phyloP scores from a whole-genome alignment of 2,329 filamentous ascomycete genomes.

The Colletotrichum godetiae region DNA sequence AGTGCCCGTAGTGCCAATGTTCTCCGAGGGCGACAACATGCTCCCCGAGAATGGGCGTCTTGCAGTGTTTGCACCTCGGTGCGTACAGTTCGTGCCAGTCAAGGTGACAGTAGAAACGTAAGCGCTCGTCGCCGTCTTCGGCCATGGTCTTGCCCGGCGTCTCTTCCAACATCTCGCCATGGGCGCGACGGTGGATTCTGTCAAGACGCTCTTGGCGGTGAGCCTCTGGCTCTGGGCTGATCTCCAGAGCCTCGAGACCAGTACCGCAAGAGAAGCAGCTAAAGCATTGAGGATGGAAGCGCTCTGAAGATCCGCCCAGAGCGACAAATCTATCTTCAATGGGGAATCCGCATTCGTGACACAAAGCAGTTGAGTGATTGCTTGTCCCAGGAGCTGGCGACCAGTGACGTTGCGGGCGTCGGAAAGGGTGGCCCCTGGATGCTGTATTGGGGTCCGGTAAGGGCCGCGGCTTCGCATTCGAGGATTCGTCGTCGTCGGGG shows the following conservation, averaged over 20 bases:
- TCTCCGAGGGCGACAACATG: constrained; percentile 92
- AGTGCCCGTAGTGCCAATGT: constrained; percentile 98
- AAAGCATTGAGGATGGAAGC: constrained; percentile 96
- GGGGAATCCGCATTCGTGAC: constrained; percentile 83
- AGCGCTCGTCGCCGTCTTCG: constrained; percentile 77
- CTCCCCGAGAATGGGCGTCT: constrained; percentile 95
- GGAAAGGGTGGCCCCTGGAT: constrained; percentile 46
- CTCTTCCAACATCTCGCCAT: constrained; percentile 70
- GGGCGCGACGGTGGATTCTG: constrained; percentile 73
- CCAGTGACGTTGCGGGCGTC: constrained; percentile 66
- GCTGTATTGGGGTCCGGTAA: constrained; percentile 58
- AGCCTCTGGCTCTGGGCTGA: constrained; percentile 88
- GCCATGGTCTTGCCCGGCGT: constrained; percentile 71
- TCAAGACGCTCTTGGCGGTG: constrained; percentile 78
- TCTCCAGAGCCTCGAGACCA: constrained; percentile 92
- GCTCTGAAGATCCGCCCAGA: constrained; percentile 75
- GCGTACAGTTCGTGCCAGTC: constrained; percentile 97
- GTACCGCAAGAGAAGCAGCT: constrained; percentile 89
- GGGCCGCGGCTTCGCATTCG: constrained; percentile 46
- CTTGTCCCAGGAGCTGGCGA: constrained; percentile 60
- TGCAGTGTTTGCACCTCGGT: constrained; percentile 94
- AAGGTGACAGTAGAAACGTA: constrained; percentile 96
- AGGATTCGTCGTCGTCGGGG: constrained; percentile 50
- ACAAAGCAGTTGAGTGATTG: constrained; percentile 60
- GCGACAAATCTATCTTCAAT: constrained; percentile 93